Percentiles rank a stretch among this genome's conserved stretches.
These are phyloP conservation scores for Neurospora sp. DNA, from an alignment of 495 filamentous ascomycete genomes.

Conservation along the genomic window DNA sequence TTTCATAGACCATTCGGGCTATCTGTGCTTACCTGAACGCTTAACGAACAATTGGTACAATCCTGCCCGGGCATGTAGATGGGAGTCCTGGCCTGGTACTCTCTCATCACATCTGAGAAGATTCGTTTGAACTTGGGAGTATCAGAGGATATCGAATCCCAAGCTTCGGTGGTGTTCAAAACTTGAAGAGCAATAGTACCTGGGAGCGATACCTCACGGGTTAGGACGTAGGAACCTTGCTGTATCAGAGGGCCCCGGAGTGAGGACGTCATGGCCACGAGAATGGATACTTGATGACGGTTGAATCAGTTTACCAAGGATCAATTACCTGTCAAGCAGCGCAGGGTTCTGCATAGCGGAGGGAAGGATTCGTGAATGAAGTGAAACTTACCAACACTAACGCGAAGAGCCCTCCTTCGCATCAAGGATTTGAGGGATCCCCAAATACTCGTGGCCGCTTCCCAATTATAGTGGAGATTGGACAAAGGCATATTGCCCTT, in stretches of 20 bases:
- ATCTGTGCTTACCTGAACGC: neutral
- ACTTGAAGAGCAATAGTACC: neutral
- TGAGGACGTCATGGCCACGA: neutral
- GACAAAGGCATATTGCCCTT: neutral
- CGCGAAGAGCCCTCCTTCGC: neutral
- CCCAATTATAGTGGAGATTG: neutral
- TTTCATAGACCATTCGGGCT: too few species aligned
- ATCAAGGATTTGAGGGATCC: neutral
- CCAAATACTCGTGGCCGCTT: neutral
- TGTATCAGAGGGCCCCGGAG: neutral
- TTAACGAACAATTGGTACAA: neutral
- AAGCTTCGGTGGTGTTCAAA: neutral
- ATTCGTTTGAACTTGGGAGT: neutral
- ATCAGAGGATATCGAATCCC: neutral
- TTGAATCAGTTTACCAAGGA: too few species aligned
- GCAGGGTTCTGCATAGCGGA: too few species aligned
- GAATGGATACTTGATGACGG: neutral
- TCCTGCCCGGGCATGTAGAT: neutral
- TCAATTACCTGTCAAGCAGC: too few species aligned
- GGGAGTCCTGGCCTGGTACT: neutral
- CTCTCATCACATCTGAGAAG: neutral
- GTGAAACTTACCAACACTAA: neutral
- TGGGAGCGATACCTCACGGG: neutral
- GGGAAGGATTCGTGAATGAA: neutral
- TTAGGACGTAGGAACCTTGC: neutral